Evolutionary conservation across 139 green algal species (phyloP).

Genomic region (Protoeuglena noctilucae): DNA sequence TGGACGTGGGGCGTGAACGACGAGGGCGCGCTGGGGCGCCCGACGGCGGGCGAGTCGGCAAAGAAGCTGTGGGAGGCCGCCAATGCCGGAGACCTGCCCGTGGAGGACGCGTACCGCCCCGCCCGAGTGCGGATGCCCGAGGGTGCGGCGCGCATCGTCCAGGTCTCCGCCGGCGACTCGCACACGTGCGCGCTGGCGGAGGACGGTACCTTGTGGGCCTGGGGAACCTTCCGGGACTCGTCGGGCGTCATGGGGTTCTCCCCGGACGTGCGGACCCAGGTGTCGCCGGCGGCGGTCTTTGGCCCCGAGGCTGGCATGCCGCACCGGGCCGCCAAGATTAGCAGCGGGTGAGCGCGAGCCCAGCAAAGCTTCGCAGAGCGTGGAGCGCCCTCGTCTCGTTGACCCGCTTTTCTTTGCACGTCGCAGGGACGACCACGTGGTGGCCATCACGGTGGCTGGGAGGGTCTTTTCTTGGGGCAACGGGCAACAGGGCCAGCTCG

Average conservation of each 20-base stretch:
- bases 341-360: too few species aligned
- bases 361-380: not conserved
- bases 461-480: constrained; percentile 62
- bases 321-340: too few species aligned
- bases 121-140: constrained; percentile 24
- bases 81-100: not conserved
- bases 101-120: constrained; percentile 22
- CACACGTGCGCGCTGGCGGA: constrained; percentile 55
- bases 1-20: constrained; percentile 83
- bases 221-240: constrained; percentile 61
- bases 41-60: constrained; percentile 25
- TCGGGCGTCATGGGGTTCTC: constrained; percentile 54
- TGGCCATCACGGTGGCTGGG: constrained; percentile 33
- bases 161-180: constrained; percentile 60
- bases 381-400: not conserved
- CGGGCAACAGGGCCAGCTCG: constrained; percentile 64
- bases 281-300: constrained; percentile 4
- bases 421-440: constrained; percentile 46
- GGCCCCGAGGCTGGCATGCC: too few species aligned
- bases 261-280: constrained; percentile 14
- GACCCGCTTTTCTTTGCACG: not conserved
- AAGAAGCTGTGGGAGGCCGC: constrained; percentile 28
- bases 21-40: constrained; percentile 63
- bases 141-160: constrained; percentile 21
- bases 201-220: constrained; percentile 56